phyloP scores from a whole-genome alignment of 768 basidiomycete species.

The Sporobolomyces pararoseus region DNA sequence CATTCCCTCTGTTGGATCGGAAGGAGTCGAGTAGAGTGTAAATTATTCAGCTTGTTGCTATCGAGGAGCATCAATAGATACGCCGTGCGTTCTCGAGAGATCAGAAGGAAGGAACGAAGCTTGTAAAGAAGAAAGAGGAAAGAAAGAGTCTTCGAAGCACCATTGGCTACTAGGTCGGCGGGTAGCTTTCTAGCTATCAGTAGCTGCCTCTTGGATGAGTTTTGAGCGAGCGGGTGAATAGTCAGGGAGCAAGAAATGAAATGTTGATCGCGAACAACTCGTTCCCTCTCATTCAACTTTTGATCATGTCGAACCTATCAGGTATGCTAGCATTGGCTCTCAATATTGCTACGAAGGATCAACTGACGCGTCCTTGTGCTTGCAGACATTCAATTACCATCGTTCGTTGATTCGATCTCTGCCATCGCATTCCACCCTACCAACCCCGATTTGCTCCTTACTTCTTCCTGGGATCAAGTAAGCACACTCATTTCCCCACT shows the following conservation, averaged over 20 bases:
- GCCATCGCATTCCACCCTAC: slow-evolving; percentile 71
- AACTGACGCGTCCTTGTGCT: neutral
- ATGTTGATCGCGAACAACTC: neutral
- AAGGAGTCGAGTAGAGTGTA: too few species aligned
- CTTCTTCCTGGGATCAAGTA: slow-evolving; percentile 85
- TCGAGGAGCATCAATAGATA: too few species aligned
- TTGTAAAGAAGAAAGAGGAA: neutral
- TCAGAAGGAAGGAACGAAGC: neutral
- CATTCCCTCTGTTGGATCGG: neutral
- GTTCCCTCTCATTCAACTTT: neutral
- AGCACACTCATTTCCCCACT: slow-evolving; percentile 46
- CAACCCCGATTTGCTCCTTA: slow-evolving; percentile 72
- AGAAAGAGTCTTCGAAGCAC: too few species aligned
- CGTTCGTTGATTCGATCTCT: slow-evolving; percentile 44
- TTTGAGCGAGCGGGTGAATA: too few species aligned
- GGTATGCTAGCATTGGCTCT: neutral
- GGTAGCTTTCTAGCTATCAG: too few species aligned
- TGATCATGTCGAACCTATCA: slow-evolving; percentile 1
- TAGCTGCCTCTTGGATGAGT: too few species aligned
- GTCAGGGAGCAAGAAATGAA: too few species aligned
- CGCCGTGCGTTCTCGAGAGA: too few species aligned
- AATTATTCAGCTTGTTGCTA: too few species aligned
- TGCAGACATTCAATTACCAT: slow-evolving; percentile 35
- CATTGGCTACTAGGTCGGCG: too few species aligned
- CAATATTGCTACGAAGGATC: neutral